Percentiles rank a stretch among this genome's conserved stretches.
phyloP scores from a whole-genome alignment of 306 rosid species.

The Clitoria ternatea region DNA sequence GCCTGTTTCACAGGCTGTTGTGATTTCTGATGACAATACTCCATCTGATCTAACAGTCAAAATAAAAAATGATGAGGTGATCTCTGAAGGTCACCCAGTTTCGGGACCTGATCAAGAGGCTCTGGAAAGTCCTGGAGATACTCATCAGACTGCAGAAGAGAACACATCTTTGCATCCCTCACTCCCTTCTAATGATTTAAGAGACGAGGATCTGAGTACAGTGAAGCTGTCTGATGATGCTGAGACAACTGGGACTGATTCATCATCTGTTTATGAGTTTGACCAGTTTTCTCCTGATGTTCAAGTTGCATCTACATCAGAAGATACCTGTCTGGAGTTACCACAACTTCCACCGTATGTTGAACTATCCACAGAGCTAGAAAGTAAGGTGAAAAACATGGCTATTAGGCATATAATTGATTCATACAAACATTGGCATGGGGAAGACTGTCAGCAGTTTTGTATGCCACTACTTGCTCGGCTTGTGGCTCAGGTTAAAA shows the following conservation, averaged over 20 bases:
- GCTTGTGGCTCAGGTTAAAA: conserved; percentile 85
- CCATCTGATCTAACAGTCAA: conserved; percentile 38
- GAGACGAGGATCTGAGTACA: conserved; percentile 48
- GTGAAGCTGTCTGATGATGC: conserved; percentile 39
- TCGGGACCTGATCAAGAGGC: conserved; percentile 43
- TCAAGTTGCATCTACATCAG: conserved; percentile 54
- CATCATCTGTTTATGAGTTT: conserved; percentile 49
- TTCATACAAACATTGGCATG: conserved; percentile 55
- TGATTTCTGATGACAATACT: conserved; percentile 36
- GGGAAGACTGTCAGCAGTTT: conserved; percentile 65
- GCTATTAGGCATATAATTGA: conserved; percentile 70
- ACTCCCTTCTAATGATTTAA: conserved; percentile 37
- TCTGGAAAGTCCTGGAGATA: conserved; percentile 52
- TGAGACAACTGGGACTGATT: conserved; percentile 45
- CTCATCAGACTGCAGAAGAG: conserved; percentile 29
- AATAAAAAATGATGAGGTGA: conserved; percentile 47
- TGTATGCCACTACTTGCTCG: conserved; percentile 84
- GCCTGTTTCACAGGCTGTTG: conserved; percentile 44
- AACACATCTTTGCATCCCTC: conserved; percentile 41
- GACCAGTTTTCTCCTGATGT: conserved; percentile 57
- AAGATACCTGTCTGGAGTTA: conserved; percentile 75
- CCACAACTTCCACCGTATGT: conserved; percentile 74
- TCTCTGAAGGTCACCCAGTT: conserved; percentile 43
- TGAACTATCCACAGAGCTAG: conserved; percentile 72
- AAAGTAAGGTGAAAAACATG: conserved; percentile 51